A percentile compares a stretch with the other conserved stretches of the same genome.
These are phyloP conservation scores for Pichia cactophila DNA, from an alignment of 1,139 yeast genomes.

Conservation along the genomic window DNA sequence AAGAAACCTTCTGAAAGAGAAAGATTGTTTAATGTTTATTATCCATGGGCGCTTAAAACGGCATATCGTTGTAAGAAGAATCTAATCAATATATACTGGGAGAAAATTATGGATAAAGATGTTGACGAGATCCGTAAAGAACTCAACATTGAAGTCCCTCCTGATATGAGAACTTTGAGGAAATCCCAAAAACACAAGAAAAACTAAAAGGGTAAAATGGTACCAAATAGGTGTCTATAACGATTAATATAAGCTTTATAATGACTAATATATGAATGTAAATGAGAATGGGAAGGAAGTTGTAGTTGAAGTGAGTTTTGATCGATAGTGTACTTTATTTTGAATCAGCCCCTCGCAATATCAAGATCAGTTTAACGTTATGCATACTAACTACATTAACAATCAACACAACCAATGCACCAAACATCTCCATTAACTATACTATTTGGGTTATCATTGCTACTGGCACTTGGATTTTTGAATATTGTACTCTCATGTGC, in stretches of 20 bases:
- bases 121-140: conserved; percentile 65
- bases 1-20: conserved; percentile 30
- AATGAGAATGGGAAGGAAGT: no score
- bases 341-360: no score
- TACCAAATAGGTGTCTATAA: no score
- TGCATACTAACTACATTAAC: background rate
- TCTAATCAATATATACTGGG: conserved; percentile 90
- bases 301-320: no score
- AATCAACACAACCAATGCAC: background rate
- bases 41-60: conserved; percentile 83
- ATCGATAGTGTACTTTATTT: no score
- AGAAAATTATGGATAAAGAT: conserved; percentile 65
- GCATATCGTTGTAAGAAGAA: conserved; percentile 65
- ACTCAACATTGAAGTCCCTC: conserved; percentile 64
- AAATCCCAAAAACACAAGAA: conserved; percentile 19
- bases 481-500: conserved; percentile 68
- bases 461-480: conserved; percentile 69
- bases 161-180: conserved; percentile 69
- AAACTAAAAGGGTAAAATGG: no score
- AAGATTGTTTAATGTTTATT: conserved; percentile 57
- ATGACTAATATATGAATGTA: background rate
- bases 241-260: background rate
- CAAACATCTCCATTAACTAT: conserved; percentile 44
- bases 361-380: no score
- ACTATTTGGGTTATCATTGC: conserved; percentile 61